Conservation (phyloP, 1,284 basidiomycete genomes). For the Trichosporon sp. region DNA sequence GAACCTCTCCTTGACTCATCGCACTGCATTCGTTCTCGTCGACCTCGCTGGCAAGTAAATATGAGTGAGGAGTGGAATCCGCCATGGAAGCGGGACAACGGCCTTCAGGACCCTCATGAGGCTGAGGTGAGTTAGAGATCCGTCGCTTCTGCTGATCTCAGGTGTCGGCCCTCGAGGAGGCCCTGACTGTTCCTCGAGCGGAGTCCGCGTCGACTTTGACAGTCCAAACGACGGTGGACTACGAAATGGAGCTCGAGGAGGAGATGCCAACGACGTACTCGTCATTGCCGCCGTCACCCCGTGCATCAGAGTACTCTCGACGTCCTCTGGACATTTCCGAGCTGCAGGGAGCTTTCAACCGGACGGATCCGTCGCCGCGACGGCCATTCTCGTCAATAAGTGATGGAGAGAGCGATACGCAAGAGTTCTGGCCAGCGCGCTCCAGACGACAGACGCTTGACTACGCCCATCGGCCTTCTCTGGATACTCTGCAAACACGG, state of each 20-base stretch:
- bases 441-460: constrained; percentile 12
- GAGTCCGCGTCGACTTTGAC: not conserved
- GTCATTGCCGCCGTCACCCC: constrained; percentile 39
- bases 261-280: constrained; percentile 33
- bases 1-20: not conserved
- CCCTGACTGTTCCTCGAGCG: not conserved
- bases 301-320: constrained; percentile 2
- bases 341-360: not conserved
- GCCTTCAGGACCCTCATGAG: constrained; percentile 5
- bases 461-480: not conserved
- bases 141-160: not conserved
- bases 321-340: not conserved
- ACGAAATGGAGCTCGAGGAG: not conserved
- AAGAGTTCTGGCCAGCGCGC: constrained; percentile 17
- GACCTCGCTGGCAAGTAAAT: not conserved
- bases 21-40: not conserved
- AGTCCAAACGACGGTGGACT: not conserved
- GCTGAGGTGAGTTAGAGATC: not conserved
- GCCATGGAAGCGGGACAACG: not conserved
- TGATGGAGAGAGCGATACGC: constrained; percentile 6
- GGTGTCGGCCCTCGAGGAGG: constrained; percentile 4
- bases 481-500: not conserved
- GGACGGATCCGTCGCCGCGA: not conserved
- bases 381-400: not conserved
- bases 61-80: not conserved